Evolutionary conservation across 2,329 filamentous ascomycete genomes (phyloP), one percentile per base, ranked within the genome.

Genomic region (Beauveria rudraprayagi): DNA sequence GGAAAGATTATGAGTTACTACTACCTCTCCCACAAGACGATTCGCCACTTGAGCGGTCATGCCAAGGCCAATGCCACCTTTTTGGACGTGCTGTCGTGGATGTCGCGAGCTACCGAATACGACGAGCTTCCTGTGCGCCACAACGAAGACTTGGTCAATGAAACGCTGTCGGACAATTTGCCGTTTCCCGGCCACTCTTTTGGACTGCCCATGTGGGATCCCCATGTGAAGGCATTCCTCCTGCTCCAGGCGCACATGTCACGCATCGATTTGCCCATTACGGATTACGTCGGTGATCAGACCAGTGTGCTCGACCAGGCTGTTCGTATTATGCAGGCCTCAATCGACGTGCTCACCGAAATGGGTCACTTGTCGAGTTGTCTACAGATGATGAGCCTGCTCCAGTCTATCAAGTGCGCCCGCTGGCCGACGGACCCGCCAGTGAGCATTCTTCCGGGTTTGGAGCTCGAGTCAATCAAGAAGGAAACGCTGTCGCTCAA

Each of bases 1-100:
- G 94, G 94, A 68, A 97, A 96, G 78, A 97, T 99, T 70, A 97
- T 97, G 91, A 96, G 90, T 73, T 99, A 97, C 80, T 99, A 99
- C 80, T 99, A 99, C 71, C 86, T 94, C 53, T 95, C 92, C 0
- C 94, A 99, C 77, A 90, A 90, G 75, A 99, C 94, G 0, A 92
- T 99, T 68, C 90, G 94, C 1, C 87, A 91, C 68, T 83, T 99
- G 7, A 85, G 90, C 65, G 81, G 84, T 52, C 83, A 93, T 66
- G 90, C 89, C 26, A 93, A 90, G 68, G 83, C 86, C 0, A 77
- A 86, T 19, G 91, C 90, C 1, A 85, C 82, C 1, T 95, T 99
- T 71, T 81, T 87, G 11, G 90, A 97, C 66, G 91, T 87, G 0
- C 80, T 99, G 1, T 86, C 87, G 5, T 97, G 92, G 93, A 94